Evolutionary conservation across 2,329 filamentous ascomycete genomes (phyloP).

Genomic region (Mycogone perniciosa): DNA sequence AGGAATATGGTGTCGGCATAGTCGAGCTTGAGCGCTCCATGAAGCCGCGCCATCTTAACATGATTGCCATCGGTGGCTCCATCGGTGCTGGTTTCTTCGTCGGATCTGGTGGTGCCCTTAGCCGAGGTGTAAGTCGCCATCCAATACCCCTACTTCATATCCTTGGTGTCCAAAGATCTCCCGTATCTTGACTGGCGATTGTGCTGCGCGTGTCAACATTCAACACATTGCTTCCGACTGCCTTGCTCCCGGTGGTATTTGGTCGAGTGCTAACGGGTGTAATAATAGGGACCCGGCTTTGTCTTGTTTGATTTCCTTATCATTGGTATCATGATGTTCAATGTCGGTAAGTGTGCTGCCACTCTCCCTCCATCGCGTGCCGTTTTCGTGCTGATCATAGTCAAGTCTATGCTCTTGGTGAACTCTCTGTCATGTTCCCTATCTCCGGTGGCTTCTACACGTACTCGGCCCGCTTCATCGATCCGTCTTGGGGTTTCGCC

Average conservation of each 20-base stretch:
- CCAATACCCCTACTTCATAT: conserved; percentile 1
- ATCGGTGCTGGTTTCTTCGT: conserved; percentile 60
- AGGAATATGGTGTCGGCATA: conserved; percentile 24
- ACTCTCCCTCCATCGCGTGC: background rate
- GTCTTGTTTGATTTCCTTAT: conserved; percentile 39
- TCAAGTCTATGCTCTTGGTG: conserved; percentile 49
- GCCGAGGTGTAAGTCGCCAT: conserved; percentile 37
- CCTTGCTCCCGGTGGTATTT: background rate
- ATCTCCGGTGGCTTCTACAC: conserved; percentile 55
- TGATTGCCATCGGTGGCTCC: conserved; percentile 57
- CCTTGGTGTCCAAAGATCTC: too few species aligned
- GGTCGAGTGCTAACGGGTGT: background rate
- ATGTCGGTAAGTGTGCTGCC: conserved; percentile 30
- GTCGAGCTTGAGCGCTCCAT: conserved; percentile 41
- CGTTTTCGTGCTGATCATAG: background rate
- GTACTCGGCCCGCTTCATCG: conserved; percentile 53
- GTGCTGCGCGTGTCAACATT: background rate
- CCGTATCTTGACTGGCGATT: background rate
- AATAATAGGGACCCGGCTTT: conserved; percentile 26
- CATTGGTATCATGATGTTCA: conserved; percentile 49
- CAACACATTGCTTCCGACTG: background rate
- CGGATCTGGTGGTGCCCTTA: conserved; percentile 48
- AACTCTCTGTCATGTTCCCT: conserved; percentile 52
- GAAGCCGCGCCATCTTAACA: conserved; percentile 53
- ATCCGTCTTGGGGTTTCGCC: conserved; percentile 50